These are phyloP conservation scores for Wickerhamiella occidentalis DNA, from an alignment of 805 yeast species.

Conservation along the genomic window DNA sequence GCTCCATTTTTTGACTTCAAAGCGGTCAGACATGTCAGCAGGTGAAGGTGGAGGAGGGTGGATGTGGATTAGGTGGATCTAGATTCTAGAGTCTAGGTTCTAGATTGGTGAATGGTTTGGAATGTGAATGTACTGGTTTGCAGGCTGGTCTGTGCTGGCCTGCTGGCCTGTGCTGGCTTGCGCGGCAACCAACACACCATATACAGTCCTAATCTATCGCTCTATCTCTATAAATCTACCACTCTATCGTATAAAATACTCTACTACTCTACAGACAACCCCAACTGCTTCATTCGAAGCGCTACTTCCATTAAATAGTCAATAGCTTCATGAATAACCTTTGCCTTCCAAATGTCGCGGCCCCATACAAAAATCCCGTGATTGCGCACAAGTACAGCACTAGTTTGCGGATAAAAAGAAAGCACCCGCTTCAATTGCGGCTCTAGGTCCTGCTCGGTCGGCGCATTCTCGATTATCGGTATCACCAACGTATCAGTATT, in stretches of 20 bases:
- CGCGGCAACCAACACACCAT: no score
- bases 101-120: no score
- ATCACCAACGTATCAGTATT: slow-evolving; percentile 64
- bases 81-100: no score
- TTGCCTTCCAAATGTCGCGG: slow-evolving; percentile 81
- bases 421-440: slow-evolving; percentile 50
- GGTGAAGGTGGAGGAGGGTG: background rate
- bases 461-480: slow-evolving; percentile 85
- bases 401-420: slow-evolving; percentile 55
- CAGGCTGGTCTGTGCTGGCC: no score
- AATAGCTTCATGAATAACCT: slow-evolving; percentile 82
- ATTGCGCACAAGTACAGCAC: slow-evolving; percentile 81
- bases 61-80: background rate
- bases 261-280: background rate
- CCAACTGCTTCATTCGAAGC: slow-evolving; percentile 57
- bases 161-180: no score
- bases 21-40: slow-evolving; percentile 29
- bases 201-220: no score
- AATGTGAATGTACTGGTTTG: no score
- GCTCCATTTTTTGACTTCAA: slow-evolving; percentile 95
- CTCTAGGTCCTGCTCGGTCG: slow-evolving; percentile 74
- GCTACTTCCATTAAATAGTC: slow-evolving; percentile 81
- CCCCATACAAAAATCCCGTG: slow-evolving; percentile 99
- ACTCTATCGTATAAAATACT: no score
- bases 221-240: no score